Conservation (phyloP, 1,139 yeast genomes). For the Candida neerlandica region DNA sequence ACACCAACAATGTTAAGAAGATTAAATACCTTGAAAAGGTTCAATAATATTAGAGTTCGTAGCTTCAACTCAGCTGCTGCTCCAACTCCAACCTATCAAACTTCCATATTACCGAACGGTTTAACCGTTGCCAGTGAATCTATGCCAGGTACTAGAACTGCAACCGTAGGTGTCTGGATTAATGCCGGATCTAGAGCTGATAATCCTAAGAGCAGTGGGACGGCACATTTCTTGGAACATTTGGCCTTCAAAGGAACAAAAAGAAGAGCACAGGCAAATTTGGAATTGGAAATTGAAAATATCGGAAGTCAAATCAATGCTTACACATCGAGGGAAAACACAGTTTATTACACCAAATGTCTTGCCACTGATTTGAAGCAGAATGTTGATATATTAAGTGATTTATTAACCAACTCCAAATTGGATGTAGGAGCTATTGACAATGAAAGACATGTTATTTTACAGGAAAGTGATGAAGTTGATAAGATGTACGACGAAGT, state of each 20-base stretch:
- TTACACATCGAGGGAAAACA: conserved; percentile 94
- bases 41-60: conserved; percentile 5
- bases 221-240: conserved; percentile 97
- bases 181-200: conserved; percentile 99
- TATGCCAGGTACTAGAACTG: conserved; percentile 87
- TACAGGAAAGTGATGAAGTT: conserved; percentile 96
- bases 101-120: conserved; percentile 58
- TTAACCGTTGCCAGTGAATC: conserved; percentile 89
- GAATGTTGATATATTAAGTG: conserved; percentile 86
- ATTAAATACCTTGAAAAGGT: conserved; percentile 6
- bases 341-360: conserved; percentile 94
- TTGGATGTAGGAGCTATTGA: conserved; percentile 85
- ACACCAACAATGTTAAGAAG: conserved; percentile 12
- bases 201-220: conserved; percentile 79
- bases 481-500: conserved; percentile 98
- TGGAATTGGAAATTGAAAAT: conserved; percentile 93
- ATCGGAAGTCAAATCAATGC: conserved; percentile 97
- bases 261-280: conserved; percentile 75
- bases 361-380: conserved; percentile 77
- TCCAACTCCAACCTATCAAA: conserved; percentile 26
- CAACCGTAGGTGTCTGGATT: conserved; percentile 96
- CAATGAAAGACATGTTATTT: conserved; percentile 92
- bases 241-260: conserved; percentile 94
- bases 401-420: conserved; percentile 82
- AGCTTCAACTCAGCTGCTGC: conserved; percentile 12